Evolutionary conservation across 257 asterid species (phyloP).

Genomic region (Leonotis leonurus): DNA sequence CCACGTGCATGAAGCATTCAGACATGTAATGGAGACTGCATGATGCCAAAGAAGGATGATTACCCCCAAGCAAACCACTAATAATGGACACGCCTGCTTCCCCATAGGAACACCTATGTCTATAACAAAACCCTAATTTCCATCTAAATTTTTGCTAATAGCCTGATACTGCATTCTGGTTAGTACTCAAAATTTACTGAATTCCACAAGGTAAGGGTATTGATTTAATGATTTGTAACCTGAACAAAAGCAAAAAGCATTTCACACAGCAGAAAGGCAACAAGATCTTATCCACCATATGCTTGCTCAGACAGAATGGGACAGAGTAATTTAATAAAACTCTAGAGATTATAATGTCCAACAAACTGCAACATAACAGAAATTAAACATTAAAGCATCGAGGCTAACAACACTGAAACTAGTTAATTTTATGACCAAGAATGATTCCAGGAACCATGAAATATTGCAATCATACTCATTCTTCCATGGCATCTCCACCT

Average conservation of each 20-base stretch:
- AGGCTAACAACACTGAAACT: constrained; percentile 3
- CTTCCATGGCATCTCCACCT: constrained; percentile 85
- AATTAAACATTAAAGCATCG: not conserved
- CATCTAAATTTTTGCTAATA: not conserved
- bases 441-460: constrained; percentile 7
- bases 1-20: not conserved
- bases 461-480: constrained; percentile 24
- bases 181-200: not conserved
- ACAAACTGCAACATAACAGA: constrained; percentile 12
- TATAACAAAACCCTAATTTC: not conserved
- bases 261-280: not conserved
- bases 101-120: not conserved
- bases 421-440: constrained; percentile 18
- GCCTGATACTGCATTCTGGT: not conserved
- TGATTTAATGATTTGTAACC: not conserved
- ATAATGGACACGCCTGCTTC: not conserved
- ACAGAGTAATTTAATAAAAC: not conserved
- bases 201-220: not conserved
- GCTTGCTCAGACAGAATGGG: not conserved
- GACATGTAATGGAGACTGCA: not conserved
- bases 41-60: not conserved
- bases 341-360: constrained; percentile 1
- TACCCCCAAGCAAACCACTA: not conserved
- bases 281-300: not conserved
- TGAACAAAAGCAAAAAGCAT: not conserved